These are phyloP conservation scores for Ramaria sp. DNA, from an alignment of 768 basidiomycete species.

Conservation along the genomic window DNA sequence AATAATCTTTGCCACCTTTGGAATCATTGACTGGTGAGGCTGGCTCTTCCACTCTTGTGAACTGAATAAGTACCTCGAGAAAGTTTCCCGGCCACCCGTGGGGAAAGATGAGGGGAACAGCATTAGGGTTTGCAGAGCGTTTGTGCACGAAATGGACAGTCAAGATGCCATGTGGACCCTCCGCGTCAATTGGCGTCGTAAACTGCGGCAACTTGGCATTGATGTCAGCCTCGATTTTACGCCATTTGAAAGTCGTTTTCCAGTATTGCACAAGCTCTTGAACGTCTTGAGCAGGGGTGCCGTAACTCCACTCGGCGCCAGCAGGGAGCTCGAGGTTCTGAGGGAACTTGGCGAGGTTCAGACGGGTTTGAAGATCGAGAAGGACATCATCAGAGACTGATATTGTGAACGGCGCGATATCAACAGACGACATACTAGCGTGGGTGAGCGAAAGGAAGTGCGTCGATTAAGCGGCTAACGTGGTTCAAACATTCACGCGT, in stretches of 20 bases:
- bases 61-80: constrained; percentile 29
- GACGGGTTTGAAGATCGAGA: not conserved
- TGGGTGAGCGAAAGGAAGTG: too few relatives aligned
- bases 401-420: not conserved
- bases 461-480: too few relatives aligned
- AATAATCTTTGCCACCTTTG: constrained; percentile 32
- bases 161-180: constrained; percentile 27
- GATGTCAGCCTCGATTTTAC: constrained; percentile 35
- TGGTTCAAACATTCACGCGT: too few relatives aligned
- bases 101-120: constrained; percentile 47
- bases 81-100: constrained; percentile 62
- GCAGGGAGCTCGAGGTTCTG: not conserved
- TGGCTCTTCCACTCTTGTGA: not conserved
- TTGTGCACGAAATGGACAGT: constrained; percentile 52
- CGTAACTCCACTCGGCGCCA: constrained; percentile 32
- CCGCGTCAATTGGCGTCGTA: constrained; percentile 33
- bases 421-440: not conserved
- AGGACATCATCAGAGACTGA: not conserved
- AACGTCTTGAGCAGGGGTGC: constrained; percentile 36
- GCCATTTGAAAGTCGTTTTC: constrained; percentile 47
- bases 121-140: constrained; percentile 26
- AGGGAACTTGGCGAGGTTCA: not conserved
- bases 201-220: constrained; percentile 47
- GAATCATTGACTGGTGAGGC: not conserved
- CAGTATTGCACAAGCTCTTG: constrained; percentile 37